These are phyloP conservation scores for Globisporangium cystogenes DNA, from an alignment of 352 stramenopile genomes.

Conservation along the genomic window DNA sequence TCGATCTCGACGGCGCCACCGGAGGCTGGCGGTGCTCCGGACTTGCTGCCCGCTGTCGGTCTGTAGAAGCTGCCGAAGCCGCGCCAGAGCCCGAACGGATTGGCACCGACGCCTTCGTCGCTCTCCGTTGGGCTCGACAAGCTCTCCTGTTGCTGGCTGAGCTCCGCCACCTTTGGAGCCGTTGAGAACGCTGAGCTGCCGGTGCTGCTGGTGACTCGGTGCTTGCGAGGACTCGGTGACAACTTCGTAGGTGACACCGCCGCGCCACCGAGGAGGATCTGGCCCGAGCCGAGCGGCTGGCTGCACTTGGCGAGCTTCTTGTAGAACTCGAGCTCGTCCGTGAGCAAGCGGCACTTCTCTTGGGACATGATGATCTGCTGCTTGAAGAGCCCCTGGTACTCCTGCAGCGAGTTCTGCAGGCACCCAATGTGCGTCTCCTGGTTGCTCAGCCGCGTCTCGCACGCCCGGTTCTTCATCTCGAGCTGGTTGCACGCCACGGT, in stretches of 20 bases:
- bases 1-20: constrained; percentile 4
- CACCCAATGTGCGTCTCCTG: constrained; percentile 71
- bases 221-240: constrained; percentile 10
- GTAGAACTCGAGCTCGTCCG: constrained; percentile 79
- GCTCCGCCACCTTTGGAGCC: constrained; percentile 4
- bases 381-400: constrained; percentile 79
- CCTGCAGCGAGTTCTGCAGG: constrained; percentile 68
- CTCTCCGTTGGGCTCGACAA: background rate
- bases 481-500: constrained; percentile 57
- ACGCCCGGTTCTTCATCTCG: constrained; percentile 65
- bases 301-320: constrained; percentile 69
- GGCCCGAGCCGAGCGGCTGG: constrained; percentile 23
- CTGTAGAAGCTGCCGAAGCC: constrained; percentile 12
- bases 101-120: background rate
- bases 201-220: background rate
- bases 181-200: background rate
- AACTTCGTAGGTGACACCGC: constrained; percentile 6
- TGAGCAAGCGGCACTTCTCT: constrained; percentile 68
- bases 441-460: constrained; percentile 61
- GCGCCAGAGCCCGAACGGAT: constrained; percentile 11
- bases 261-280: constrained; percentile 7
- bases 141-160: background rate
- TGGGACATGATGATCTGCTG: constrained; percentile 81
- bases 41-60: background rate
- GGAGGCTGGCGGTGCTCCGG: background rate